Conservation (phyloP, 2,329 filamentous ascomycete species). For the Exophiala aquamarina region DNA sequence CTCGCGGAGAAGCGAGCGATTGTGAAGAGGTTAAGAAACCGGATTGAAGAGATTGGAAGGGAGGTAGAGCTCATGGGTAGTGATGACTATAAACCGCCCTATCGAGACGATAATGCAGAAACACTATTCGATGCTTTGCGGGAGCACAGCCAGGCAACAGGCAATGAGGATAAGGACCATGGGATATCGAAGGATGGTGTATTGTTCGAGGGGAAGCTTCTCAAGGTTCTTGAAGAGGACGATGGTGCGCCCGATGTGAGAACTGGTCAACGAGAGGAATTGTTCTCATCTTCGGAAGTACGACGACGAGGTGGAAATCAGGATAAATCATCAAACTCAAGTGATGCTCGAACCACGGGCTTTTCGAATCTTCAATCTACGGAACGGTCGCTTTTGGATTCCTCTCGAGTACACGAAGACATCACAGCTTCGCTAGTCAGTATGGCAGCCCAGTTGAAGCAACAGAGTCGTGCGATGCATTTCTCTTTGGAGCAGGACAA, state of each 20-base stretch:
- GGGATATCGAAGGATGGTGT: conserved; percentile 5
- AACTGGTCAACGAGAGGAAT: background rate
- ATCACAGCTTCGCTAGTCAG: conserved; percentile 78
- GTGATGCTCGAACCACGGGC: conserved; percentile 25
- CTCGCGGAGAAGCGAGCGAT: conserved; percentile 37
- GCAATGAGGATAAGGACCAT: background rate
- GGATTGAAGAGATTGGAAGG: conserved; percentile 26
- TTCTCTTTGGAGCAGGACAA: conserved; percentile 51
- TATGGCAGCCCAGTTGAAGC: conserved; percentile 61
- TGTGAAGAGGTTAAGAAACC: conserved; percentile 24
- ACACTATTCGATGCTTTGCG: conserved; percentile 24
- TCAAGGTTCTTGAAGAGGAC: conserved; percentile 4
- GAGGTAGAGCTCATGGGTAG: conserved; percentile 19
- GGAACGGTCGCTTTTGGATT: conserved; percentile 72
- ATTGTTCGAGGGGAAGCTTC: conserved; percentile 14
- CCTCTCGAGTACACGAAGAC: conserved; percentile 78
- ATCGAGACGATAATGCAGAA: conserved; percentile 21
- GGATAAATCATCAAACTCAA: conserved; percentile 9
- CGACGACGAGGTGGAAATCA: conserved; percentile 16
- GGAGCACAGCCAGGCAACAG: conserved; percentile 1
- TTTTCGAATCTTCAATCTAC: conserved; percentile 45
- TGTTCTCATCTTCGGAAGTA: conserved; percentile 22
- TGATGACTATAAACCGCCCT: conserved; percentile 9
- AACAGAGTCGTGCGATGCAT: conserved; percentile 24
- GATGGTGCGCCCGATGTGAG: conserved; percentile 2